Evolutionary conservation across 257 asterid genomes (phyloP), one percentile per base, ranked within the genome.

Genomic region (Striga asiatica): DNA sequence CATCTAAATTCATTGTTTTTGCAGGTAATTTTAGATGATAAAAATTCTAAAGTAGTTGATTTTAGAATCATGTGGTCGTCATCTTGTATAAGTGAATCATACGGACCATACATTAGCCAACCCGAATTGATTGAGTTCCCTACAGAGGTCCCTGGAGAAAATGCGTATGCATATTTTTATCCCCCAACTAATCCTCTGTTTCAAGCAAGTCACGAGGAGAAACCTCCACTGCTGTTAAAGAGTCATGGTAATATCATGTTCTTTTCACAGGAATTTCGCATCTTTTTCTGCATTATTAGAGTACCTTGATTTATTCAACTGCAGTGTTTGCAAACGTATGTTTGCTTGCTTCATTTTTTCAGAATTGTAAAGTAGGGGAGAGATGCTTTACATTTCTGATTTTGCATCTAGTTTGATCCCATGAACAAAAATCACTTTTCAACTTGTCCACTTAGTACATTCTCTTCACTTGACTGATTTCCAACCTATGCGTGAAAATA

Each of bases 41-140:
- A 84, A 74, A 79, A 70, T 56, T 65, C 89, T 56, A 70, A 84
- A 76, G 94, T 67, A 60, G 70, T 59, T 45, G 89, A 76, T 71
- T 74, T 87, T 63, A 69, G 74, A 68, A 74, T 87, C 50, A 60
- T 69, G 12, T 87, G 97, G 97, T 69, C 94, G 35, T 83, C 96
- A 49, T 70, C 95, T 38, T 74, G 86, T 45, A 34, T 77, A 65
- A 62, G 73, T 71, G 62, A 80, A 24, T 53, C 58, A 20, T 67
- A 58, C 69, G 49, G 34, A 24, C 65, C 78, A 1, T 91, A 84
- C 67, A 58, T 84, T 61, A 87, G 98, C 69, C 54, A 68, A 23
- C 93, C 98, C 2, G 93, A 91, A 65, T 58, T 82, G 61, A 78
- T 87, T 55, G 92, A 87, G 79, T 91, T 91, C 69, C 94, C 97